Base-by-base conservation (phyloP, 352 stramenopile genomes). In the Pythium oligandrum region DNA sequence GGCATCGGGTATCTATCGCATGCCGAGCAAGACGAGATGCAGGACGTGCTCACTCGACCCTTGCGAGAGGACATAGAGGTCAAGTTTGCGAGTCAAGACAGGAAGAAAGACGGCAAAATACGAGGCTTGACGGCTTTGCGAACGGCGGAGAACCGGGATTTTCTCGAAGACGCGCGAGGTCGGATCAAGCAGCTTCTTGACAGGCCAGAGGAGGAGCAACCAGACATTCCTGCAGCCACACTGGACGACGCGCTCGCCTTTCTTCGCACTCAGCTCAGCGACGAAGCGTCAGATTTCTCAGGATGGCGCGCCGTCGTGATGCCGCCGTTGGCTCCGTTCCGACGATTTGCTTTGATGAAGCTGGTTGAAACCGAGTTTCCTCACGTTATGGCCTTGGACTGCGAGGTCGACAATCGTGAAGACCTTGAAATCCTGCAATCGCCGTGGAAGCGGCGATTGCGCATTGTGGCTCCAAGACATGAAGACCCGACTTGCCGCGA, bases 1-100 rank as follows among this genome's bases (percentile, higher is more conserved):
- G 81, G 81, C 32, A 77, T 92, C 43, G 68, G 73, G 3, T 84
- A 90, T 53, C 61, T 92, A 37, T 90, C 78, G 3, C 79, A 88
- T 43, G 37, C 51, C 3, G 81, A 89, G 46, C 78, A 89, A 26
- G 10, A 45, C 2, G 32, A 43, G 8, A 12, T 59, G 1, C 39
- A 30, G 33, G 10, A 44, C 4, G 31, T 59, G 44, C 44, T 67
- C 4, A 17, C 40, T 2, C 35, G 40, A 32, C 53, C 59, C 1
- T 40, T 66, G 38, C 53, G 53, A 2, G 59, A 67, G 36, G 59
- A 67, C 36, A 53, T 67, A n/a, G 33, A 44, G 1, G 49, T 40
- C 1, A 61, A 59, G 40, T 67, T 62, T 38, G 34, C 40, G 2
- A 47, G 53, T 30, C 50, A 67, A 31, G 6, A 49, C 9, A 26